Base-by-base conservation (phyloP, 345 rosid genomes). In the Citrus reticulata region DNA sequence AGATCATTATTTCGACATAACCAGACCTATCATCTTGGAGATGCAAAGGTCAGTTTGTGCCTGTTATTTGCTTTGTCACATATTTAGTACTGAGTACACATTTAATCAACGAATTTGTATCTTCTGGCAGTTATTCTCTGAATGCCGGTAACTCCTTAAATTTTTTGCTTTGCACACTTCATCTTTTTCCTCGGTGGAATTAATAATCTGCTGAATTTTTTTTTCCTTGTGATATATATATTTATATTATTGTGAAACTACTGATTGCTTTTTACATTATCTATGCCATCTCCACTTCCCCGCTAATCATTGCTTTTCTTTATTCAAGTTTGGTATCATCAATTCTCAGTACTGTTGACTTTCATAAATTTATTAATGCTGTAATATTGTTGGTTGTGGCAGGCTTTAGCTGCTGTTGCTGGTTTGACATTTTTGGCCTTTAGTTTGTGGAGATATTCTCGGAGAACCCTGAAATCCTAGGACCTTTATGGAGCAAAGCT, bases 371-470 rank as follows among this genome's bases (percentile, higher is more conserved):
- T 46, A 70, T 55, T 72, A 68, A 16, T 62, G 20, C 24, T 13
- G 32, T 14, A 7, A 32, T 66, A 57, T 82, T 76, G 75, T 79
- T 70, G 70, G 46, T 85, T 62, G 51, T 81, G 77, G 64, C 90
- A 95, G 98, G 79, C 92, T 80, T 78, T 92, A 85, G 90, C 68
- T 8, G 89, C 90, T 73, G 59, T 95, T 59, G 95, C 93, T 63
- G 86, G 89, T 64, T 57, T 89, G 62, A 83, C 91, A 16, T 77
- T 88, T 70, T 58, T 91, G 68, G 91, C 87, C 61, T 37, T 93
- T 78, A 62, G 87, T 81, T 81, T 91, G 49, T 91, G 95, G 95
- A 91, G 90, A 88, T 80, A 79, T 68, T 90, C 97, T 58, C 82
- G 90, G 82, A 83, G 87, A 13, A 58, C 73, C 65, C 10, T 35